Base-by-base conservation (phyloP, 768 basidiomycete species). In the Amanita inopinata region DNA sequence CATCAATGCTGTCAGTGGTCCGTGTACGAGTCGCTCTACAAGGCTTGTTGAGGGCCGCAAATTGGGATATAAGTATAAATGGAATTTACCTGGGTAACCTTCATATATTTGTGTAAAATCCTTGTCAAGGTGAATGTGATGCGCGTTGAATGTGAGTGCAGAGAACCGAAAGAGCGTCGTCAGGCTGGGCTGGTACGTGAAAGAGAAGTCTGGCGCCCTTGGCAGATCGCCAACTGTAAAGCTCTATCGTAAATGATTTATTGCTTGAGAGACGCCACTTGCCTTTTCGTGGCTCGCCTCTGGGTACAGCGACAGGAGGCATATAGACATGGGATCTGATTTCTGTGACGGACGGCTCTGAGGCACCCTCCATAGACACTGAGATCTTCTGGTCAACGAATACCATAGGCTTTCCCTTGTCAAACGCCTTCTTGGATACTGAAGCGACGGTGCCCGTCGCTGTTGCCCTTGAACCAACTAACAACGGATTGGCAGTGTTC, bases 121-220 rank as follows among this genome's bases (percentile, higher is more conserved):
- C 45, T 76, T 76, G 61, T 90, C 85, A 19, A 90, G 71, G 59
- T 92, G 88, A 49, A 92, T 85, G 50, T 78, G 71, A 50, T 92
- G 88, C 9, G 76, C 83, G 51, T 92, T 91, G 64, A 87, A 88
- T 50, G 80, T 90, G 17, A 92, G 65, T 14, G 88, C 85, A 3
- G 86, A 90, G 61, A 83, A 92, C 17, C 86, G 78, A 65, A 92
- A 92, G 15, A 91, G 64, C 0, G 82, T 86, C 6, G 79, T 77
- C 25, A 76, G 60, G 18, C 72, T 76, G 2, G 87, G 87, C 10
- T 61, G 74, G 54, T 78, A 87, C 22, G 62, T 66, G 57, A 86
- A 80, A 3, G 74, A 70, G 56, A 84, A 80, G 48, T 80, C 73
- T 18, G 62, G 46, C 0, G 66, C 57, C 3, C 53, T 46, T 9